phyloP scores from a whole-genome alignment of 306 rosid genomes.

The Boehmeria nivea region DNA sequence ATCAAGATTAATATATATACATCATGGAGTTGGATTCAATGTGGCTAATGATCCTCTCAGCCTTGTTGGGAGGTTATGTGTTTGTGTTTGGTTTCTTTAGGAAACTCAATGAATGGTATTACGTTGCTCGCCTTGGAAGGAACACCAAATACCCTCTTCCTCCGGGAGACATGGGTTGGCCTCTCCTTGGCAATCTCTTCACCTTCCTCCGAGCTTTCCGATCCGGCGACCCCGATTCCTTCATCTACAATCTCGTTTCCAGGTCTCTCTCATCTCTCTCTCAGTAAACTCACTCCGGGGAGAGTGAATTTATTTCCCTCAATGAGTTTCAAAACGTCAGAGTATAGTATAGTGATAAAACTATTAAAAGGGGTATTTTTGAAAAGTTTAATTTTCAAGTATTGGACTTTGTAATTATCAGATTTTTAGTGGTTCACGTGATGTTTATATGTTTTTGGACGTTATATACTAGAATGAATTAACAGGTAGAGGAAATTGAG shows the following conservation, averaged over 20 bases:
- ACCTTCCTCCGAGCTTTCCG: slow-evolving; percentile 16
- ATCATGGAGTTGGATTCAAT: not conserved
- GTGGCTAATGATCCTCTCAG: not conserved
- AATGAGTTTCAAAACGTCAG: no score
- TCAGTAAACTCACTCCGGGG: no score
- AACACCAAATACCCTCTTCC: slow-evolving; percentile 8
- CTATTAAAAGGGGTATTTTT: no score
- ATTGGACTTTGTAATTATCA: no score
- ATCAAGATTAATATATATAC: no score
- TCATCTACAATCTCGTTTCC: slow-evolving; percentile 7
- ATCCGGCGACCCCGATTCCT: slow-evolving; percentile 17
- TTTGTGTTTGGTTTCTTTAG: slow-evolving; percentile 9
- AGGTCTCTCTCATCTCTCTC: slow-evolving; percentile 2
- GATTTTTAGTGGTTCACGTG: no score
- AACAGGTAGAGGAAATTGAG: no score
- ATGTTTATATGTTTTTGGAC: no score
- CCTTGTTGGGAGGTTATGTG: slow-evolving; percentile 11
- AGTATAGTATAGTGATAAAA: no score
- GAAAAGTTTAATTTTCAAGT: no score
- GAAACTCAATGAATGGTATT: slow-evolving; percentile 10
- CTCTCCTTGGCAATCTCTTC: slow-evolving; percentile 6
- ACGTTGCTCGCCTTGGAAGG: not conserved
- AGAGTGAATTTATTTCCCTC: no score
- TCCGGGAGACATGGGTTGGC: slow-evolving; percentile 24
- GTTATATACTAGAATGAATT: no score